Conservation (phyloP, 352 stramenopile genomes). For the Bremia lactucae region DNA sequence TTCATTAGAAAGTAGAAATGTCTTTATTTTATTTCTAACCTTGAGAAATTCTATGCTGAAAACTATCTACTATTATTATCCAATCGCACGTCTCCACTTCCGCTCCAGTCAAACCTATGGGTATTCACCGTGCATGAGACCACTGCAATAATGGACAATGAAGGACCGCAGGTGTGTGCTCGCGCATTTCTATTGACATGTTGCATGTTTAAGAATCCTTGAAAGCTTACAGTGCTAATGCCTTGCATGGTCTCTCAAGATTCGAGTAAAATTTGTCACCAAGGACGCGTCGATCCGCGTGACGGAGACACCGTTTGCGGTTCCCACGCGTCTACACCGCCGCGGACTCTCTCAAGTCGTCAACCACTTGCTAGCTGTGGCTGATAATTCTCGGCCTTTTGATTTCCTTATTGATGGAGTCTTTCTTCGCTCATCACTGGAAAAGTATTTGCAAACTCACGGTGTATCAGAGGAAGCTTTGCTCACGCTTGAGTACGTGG, state of each 20-base stretch:
- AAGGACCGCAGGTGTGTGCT: slow-evolving; percentile 32
- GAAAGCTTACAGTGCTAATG: too few relatives aligned
- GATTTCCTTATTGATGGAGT: slow-evolving; percentile 77
- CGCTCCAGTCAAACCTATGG: slow-evolving; percentile 17
- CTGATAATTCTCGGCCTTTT: slow-evolving; percentile 50
- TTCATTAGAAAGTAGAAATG: too few relatives aligned
- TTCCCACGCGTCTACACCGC: slow-evolving; percentile 65
- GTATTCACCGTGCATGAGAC: slow-evolving; percentile 7
- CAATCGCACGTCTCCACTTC: slow-evolving; percentile 1
- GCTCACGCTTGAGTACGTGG: slow-evolving; percentile 84
- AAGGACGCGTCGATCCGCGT: slow-evolving; percentile 81
- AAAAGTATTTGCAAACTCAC: slow-evolving; percentile 63
- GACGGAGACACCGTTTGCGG: slow-evolving; percentile 83
- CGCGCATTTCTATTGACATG: too few relatives aligned
- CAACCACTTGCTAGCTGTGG: slow-evolving; percentile 72
- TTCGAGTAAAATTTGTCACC: slow-evolving; percentile 87
- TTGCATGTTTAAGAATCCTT: too few relatives aligned
- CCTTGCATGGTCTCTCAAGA: too few relatives aligned
- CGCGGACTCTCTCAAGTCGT: slow-evolving; percentile 83
- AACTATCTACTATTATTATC: slow-evolving; percentile 6
- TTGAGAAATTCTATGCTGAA: too few relatives aligned
- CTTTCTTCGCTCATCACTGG: slow-evolving; percentile 67
- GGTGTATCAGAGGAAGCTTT: slow-evolving; percentile 69
- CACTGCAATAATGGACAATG: slow-evolving; percentile 22
- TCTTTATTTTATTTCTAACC: too few relatives aligned